Base-by-base conservation (phyloP, 2,329 filamentous ascomycete genomes). In the Trichoderma lentiforme region DNA sequence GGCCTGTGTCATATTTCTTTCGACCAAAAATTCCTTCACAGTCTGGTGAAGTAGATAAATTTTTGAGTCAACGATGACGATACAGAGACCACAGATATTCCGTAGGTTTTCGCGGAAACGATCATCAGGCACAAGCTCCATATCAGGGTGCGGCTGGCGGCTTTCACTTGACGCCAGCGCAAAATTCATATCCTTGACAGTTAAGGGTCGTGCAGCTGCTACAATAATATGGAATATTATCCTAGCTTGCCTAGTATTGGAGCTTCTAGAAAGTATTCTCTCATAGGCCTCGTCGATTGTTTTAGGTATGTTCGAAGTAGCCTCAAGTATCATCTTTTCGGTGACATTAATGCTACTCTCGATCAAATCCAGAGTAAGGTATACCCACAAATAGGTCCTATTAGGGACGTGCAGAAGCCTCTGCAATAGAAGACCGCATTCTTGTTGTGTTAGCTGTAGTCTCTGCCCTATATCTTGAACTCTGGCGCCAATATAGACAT, bases 21-120 rank as follows among this genome's bases (percentile, higher is more conserved):
- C 26, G 12, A 76, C 71, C 3, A 77, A 57, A 47, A 76, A 77
- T 62, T 77, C 76, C 51, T 73, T 75, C 4, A 74, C 76, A 0
- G 75, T 77, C 47, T 77, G 74, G 39, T 78, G 76, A 51, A 78
- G 60, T 2, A 78, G 69, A 57, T 77, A 77, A 14, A 78, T 39
- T 51, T 51, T 75, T 3, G 71, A 73, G 53, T 74, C 71, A 11
- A 62, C 69, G 2, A 77, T 32, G 0, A 69, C 71, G 11, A 78
- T 53, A 15, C 83, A 82, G 7, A 81, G 79, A 32, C 80, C 77
- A 69, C 80, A 82, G 0, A 73, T 65, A 3, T 78, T 72, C 21
- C 79, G 69, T 14, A 79, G 72, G 4, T 72, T 56, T 9, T 63
- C 14, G 4, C 53, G 26, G 30, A 77, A 73, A 1, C 73, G 73